phyloP scores from a whole-genome alignment of 2,329 filamentous ascomycete genomes.

The Alternaria incomplexa region DNA sequence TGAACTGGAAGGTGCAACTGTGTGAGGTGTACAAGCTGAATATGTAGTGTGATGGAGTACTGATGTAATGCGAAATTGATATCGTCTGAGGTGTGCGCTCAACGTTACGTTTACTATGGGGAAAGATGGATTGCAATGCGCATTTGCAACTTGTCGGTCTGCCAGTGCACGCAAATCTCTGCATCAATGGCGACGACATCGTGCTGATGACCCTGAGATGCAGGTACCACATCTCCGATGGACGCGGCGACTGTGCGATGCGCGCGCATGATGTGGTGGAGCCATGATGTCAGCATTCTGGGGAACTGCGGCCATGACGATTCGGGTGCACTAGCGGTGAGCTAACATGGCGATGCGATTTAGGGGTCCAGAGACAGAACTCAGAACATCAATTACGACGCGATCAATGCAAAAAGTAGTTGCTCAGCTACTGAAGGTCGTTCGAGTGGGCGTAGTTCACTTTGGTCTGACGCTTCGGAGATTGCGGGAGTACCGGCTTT shows the following conservation, averaged over 20 bases:
- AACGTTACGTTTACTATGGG: slow-evolving; percentile 9
- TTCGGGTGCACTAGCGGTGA: not conserved
- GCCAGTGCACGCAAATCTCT: slow-evolving; percentile 6
- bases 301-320: slow-evolving; percentile 1
- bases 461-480: not conserved
- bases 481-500: not conserved
- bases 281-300: slow-evolving; percentile 14
- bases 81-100: not conserved
- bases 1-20: not conserved
- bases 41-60: slow-evolving; percentile 3
- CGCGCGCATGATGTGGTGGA: slow-evolving; percentile 6
- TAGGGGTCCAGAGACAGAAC: not conserved
- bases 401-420: not conserved
- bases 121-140: not conserved
- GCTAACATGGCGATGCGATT: not conserved
- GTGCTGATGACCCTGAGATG: slow-evolving; percentile 7
- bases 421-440: not conserved
- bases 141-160: not conserved
- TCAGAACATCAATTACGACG: not conserved
- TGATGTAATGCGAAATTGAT: slow-evolving; percentile 9
- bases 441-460: not conserved
- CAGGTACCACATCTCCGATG: slow-evolving; percentile 14
- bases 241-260: slow-evolving; percentile 7
- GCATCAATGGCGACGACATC: slow-evolving; percentile 9
- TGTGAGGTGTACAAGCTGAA: not conserved